These are phyloP conservation scores for Syncephalastrum sp. DNA, from an alignment of 371 early-diverging fungal genomes.

Conservation along the genomic window DNA sequence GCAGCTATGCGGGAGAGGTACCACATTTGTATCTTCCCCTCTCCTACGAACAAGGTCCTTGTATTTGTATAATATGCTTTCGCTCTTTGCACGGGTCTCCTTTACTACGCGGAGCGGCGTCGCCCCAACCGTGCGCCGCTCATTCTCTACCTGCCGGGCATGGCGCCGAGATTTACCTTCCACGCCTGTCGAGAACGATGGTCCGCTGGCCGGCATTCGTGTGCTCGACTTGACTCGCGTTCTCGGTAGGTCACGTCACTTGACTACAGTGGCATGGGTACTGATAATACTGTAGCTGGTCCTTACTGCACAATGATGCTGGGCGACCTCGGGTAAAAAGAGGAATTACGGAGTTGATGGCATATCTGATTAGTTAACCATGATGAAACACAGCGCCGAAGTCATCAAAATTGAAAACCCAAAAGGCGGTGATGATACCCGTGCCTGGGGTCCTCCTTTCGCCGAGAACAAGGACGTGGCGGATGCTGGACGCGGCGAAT, in stretches of 20 bases:
- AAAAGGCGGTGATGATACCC: constrained; percentile 81
- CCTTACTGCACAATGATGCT: constrained; percentile 86
- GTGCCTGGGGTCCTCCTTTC: constrained; percentile 84
- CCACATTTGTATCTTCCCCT: too few species aligned
- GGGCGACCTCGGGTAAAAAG: constrained; percentile 80
- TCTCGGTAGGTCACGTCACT: constrained; percentile 48
- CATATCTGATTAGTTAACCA: neutral
- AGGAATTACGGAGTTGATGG: neutral
- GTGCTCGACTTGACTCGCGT: constrained; percentile 86
- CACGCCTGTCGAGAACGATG: constrained; percentile 5
- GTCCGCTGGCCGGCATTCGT: constrained; percentile 73
- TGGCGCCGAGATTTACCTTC: constrained; percentile 4
- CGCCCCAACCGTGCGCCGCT: neutral
- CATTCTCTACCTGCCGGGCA: constrained; percentile 9
- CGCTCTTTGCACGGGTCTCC: neutral
- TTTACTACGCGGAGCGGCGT: neutral
- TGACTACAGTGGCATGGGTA: constrained; percentile 3
- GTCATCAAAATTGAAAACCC: constrained; percentile 90
- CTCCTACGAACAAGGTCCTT: too few species aligned
- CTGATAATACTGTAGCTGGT: constrained; percentile 48
- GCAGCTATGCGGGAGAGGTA: too few species aligned
- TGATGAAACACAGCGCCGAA: constrained; percentile 64
- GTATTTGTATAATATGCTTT: too few species aligned
- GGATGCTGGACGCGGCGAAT: constrained; percentile 54
- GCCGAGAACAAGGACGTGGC: constrained; percentile 41